Evolutionary conservation across 768 basidiomycete genomes (phyloP).

Genomic region (Candolleomyces aberdarensis): DNA sequence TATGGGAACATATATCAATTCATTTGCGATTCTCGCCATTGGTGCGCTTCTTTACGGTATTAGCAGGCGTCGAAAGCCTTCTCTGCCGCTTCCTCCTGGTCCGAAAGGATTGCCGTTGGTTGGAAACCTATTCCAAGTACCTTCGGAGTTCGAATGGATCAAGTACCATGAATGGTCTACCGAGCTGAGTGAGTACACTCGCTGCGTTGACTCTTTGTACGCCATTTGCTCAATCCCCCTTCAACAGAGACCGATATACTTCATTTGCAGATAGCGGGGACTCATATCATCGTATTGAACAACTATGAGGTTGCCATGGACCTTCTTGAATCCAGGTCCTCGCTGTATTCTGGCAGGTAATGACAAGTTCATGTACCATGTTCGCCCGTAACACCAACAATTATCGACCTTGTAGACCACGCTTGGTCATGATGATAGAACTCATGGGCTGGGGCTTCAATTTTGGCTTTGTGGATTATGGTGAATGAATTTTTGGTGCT

Average conservation of each 20-base stretch:
- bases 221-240: neutral
- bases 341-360: too few relatives aligned
- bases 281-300: too few relatives aligned
- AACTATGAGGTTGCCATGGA: too few relatives aligned
- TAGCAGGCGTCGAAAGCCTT: too few relatives aligned
- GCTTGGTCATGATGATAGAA: conserved; percentile 19
- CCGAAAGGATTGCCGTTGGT: conserved; percentile 37
- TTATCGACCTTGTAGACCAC: conserved; percentile 4
- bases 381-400: too few relatives aligned
- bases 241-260: conserved; percentile 15
- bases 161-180: conserved; percentile 39
- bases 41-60: too few relatives aligned
- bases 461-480: conserved; percentile 30
- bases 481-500: neutral
- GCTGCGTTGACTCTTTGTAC: neutral
- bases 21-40: too few relatives aligned
- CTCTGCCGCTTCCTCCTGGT: conserved; percentile 37
- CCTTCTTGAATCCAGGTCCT: too few relatives aligned
- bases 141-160: conserved; percentile 30
- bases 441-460: conserved; percentile 25
- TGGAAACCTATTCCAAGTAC: conserved; percentile 39
- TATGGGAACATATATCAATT: neutral
- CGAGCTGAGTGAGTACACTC: conserved; percentile 25
- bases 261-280: too few relatives aligned
- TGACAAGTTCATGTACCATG: too few relatives aligned